Percentiles rank a stretch among this genome's conserved stretches.
phyloP scores from a whole-genome alignment of 1,284 basidiomycete genomes.

The Pholiota adiposa region DNA sequence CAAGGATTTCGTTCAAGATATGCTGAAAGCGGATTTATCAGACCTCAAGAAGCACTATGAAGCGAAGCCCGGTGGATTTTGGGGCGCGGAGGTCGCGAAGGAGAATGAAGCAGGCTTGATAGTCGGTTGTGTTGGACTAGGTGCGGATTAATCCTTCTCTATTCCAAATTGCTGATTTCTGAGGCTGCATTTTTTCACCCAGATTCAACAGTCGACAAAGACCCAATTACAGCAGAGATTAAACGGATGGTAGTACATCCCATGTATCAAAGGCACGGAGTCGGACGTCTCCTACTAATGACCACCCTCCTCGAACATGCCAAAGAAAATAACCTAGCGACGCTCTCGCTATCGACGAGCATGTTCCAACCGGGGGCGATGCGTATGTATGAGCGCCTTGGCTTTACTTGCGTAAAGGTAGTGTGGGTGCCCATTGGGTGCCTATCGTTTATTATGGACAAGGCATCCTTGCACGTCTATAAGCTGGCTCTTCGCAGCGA shows the following conservation, averaged over 20 bases:
- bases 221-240: slow-evolving; percentile 9
- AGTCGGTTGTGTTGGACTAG: slow-evolving; percentile 16
- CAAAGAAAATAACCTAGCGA: neutral
- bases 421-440: neutral
- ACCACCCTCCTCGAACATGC: slow-evolving; percentile 6
- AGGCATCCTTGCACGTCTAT: neutral
- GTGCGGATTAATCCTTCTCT: neutral
- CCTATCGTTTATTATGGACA: neutral
- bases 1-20: neutral
- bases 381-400: neutral
- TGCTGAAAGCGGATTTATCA: slow-evolving; percentile 2
- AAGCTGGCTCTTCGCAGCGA: neutral
- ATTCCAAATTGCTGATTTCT: neutral
- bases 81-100: slow-evolving; percentile 8
- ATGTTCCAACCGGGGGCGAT: neutral
- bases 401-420: neutral
- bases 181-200: neutral
- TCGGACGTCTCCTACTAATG: slow-evolving; percentile 2
- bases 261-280: slow-evolving; percentile 2
- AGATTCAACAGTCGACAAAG: slow-evolving; percentile 5
- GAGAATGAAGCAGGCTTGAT: neutral
- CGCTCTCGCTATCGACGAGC: neutral
- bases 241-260: slow-evolving; percentile 10
- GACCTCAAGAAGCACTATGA: slow-evolving; percentile 11
- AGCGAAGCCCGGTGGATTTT: slow-evolving; percentile 8